Evolutionary conservation across 2,329 filamentous ascomycete species (phyloP).

Genomic region (Phyllachora maydis): DNA sequence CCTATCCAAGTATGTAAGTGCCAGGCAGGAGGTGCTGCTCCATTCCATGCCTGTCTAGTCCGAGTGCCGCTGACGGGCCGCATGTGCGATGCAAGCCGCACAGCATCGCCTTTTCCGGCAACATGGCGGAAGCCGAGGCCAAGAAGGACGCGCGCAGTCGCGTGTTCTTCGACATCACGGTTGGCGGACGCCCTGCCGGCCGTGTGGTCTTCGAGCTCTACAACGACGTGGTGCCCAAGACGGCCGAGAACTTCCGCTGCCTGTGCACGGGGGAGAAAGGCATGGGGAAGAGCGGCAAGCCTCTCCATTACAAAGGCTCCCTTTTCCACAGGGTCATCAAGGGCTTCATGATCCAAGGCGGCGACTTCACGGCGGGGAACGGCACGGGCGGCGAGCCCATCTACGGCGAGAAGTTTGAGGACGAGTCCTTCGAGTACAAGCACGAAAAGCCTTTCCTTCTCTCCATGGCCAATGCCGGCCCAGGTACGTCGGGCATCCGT

Average conservation of each 20-base stretch:
- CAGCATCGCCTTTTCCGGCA: too few species aligned
- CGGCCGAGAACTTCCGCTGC: constrained; percentile 85
- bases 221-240: constrained; percentile 67
- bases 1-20: too few species aligned
- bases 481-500: constrained; percentile 34
- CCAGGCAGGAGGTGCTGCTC: too few species aligned
- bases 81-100: too few species aligned
- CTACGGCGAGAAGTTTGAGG: constrained; percentile 91
- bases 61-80: too few species aligned
- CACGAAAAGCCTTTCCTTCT: constrained; percentile 86
- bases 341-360: constrained; percentile 96
- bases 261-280: constrained; percentile 95
- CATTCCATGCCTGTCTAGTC: too few species aligned
- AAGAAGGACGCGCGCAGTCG: constrained; percentile 50
- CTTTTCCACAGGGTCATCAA: constrained; percentile 95
- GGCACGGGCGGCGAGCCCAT: constrained; percentile 94
- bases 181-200: constrained; percentile 53
- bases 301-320: constrained; percentile 83
- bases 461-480: constrained; percentile 95
- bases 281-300: constrained; percentile 57
- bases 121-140: too few species aligned
- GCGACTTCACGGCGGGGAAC: constrained; percentile 88
- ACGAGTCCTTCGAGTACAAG: constrained; percentile 86
- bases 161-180: constrained; percentile 84
- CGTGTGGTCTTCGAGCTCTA: constrained; percentile 76